phyloP scores from a whole-genome alignment of 495 filamentous ascomycete genomes.

The Jackrogersella minutella region DNA sequence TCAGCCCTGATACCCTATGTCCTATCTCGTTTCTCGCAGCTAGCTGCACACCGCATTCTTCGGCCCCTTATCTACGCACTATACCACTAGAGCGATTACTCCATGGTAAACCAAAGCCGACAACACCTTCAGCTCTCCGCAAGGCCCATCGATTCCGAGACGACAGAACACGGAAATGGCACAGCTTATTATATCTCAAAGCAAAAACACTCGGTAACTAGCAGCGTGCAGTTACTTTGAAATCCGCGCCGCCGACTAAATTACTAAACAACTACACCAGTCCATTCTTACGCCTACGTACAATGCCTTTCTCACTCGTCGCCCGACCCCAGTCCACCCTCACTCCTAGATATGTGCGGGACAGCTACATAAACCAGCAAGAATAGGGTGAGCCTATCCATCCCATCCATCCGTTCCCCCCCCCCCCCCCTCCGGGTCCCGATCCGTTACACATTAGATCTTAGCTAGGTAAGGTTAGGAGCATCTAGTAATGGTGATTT shows the following conservation, averaged over 20 bases:
- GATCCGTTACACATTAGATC: constrained; percentile 22
- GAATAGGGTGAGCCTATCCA: neutral
- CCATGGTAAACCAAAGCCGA: too few relatives aligned
- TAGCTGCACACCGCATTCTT: neutral
- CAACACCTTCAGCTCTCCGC: too few relatives aligned
- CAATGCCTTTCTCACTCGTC: neutral
- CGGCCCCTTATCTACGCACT: neutral
- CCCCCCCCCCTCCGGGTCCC: neutral
- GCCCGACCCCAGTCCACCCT: neutral
- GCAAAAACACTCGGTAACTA: too few relatives aligned
- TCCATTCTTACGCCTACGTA: neutral
- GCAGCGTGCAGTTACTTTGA: too few relatives aligned
- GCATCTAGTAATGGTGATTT: constrained; percentile 7
- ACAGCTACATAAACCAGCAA: constrained; percentile 1
- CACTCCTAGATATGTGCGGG: neutral
- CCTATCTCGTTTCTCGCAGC: too few relatives aligned
- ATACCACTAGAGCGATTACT: neutral
- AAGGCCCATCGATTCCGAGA: too few relatives aligned
- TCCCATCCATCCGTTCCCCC: neutral
- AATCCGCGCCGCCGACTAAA: neutral
- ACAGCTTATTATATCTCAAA: too few relatives aligned
- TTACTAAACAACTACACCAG: neutral
- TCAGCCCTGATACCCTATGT: too few relatives aligned
- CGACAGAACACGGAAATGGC: too few relatives aligned
- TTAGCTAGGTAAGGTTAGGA: constrained; percentile 4